These are phyloP conservation scores for Phlebopus sp. DNA, from an alignment of 1,284 basidiomycete genomes.

Conservation along the genomic window DNA sequence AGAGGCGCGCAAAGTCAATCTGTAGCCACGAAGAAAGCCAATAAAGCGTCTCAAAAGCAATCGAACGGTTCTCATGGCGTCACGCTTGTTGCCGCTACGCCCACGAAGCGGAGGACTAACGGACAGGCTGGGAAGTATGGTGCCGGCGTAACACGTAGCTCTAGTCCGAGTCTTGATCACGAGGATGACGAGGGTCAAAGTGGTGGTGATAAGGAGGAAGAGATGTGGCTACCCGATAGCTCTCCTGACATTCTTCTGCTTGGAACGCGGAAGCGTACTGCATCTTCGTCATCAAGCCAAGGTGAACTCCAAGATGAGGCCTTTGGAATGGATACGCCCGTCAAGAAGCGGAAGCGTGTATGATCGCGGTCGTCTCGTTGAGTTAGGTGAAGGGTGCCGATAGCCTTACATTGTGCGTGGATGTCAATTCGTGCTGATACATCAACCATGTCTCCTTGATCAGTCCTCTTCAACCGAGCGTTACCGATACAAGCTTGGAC, in stretches of 20 bases:
- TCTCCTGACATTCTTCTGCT: slow-evolving; percentile 29
- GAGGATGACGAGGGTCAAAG: not conserved
- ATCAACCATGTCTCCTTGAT: no score
- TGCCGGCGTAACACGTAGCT: slow-evolving; percentile 8
- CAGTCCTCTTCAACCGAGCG: no score
- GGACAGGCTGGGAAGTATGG: not conserved
- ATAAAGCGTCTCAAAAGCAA: slow-evolving; percentile 13
- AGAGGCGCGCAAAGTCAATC: slow-evolving; percentile 10
- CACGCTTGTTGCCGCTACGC: slow-evolving; percentile 59
- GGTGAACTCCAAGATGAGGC: slow-evolving; percentile 19
- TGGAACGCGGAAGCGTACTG: slow-evolving; percentile 20
- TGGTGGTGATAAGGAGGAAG: slow-evolving; percentile 19
- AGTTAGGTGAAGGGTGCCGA: no score
- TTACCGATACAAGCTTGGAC: no score
- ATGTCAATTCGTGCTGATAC: no score
- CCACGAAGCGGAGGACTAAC: slow-evolving; percentile 40
- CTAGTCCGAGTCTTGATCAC: slow-evolving; percentile 4
- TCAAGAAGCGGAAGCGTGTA: slow-evolving; percentile 26
- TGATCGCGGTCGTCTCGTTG: no score
- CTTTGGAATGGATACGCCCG: slow-evolving; percentile 20
- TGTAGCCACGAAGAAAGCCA: slow-evolving; percentile 4
- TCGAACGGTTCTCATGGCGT: slow-evolving; percentile 31
- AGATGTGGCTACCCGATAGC: slow-evolving; percentile 26
- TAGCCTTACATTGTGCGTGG: no score
- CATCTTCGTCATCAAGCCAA: slow-evolving; percentile 26